Conservation (phyloP, 140 eudicot genomes). For the Stevia rebaudiana region DNA sequence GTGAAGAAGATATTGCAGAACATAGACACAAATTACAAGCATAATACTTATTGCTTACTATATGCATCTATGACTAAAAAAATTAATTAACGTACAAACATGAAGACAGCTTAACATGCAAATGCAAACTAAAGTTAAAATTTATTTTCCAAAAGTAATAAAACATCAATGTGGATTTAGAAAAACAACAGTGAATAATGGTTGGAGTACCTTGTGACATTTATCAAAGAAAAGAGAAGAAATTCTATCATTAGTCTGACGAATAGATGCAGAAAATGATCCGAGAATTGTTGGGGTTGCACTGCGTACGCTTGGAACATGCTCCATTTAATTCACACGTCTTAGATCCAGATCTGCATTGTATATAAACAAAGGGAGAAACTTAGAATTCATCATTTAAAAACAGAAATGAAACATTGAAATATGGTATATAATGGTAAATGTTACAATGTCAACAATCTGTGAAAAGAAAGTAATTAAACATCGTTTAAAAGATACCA, state of each 20-base stretch:
- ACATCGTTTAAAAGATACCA: neutral
- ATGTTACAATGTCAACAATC: neutral
- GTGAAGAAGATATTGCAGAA: too few relatives aligned
- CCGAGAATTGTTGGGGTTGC: slow-evolving; percentile 21
- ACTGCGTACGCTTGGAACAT: slow-evolving; percentile 10
- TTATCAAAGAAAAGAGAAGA: slow-evolving; percentile 26
- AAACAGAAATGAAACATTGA: neutral
- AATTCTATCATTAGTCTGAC: slow-evolving; percentile 1
- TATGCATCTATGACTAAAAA: neutral
- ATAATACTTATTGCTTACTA: neutral
- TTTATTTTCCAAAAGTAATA: neutral
- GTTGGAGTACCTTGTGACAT: slow-evolving; percentile 29
- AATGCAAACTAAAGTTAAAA: neutral
- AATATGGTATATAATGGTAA: neutral
- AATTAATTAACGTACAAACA: neutral
- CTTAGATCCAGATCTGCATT: slow-evolving; percentile 8
- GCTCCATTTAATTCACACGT: slow-evolving; percentile 20
- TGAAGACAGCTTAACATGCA: neutral
- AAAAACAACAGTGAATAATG: neutral
- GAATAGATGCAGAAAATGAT: slow-evolving; percentile 18
- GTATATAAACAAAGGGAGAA: neutral
- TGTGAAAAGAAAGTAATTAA: neutral
- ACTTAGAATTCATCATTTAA: neutral
- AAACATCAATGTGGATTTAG: neutral
- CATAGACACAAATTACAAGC: neutral